Evolutionary conservation across 495 filamentous ascomycete species (phyloP).

Genomic region (Lentithecium fluviatile): DNA sequence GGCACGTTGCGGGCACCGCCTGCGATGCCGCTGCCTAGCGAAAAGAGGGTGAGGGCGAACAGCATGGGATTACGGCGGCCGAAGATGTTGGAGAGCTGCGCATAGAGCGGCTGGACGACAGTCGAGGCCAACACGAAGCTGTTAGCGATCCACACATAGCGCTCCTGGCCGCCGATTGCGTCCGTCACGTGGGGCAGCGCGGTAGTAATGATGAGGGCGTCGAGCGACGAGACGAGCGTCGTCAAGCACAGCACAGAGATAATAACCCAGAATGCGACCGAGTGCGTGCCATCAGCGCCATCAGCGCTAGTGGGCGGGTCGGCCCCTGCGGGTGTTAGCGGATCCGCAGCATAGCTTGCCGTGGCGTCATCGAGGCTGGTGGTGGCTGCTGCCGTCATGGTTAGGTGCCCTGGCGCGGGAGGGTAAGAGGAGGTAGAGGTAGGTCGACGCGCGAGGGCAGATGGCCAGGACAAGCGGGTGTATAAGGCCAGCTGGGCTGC

Average conservation of each 20-base stretch:
- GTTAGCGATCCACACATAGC: conserved; percentile 50
- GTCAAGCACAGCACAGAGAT: conserved; percentile 44
- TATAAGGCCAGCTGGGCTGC: too few species aligned
- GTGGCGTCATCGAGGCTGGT: too few species aligned
- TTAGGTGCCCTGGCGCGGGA: too few species aligned
- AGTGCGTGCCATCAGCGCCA: neutral
- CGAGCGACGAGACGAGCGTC: conserved; percentile 44
- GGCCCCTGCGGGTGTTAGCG: too few species aligned
- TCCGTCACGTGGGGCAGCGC: conserved; percentile 46
- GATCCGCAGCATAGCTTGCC: too few species aligned
- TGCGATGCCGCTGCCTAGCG: conserved; percentile 20
- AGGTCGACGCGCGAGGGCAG: too few species aligned
- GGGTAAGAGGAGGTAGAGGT: too few species aligned
- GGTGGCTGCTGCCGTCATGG: too few species aligned
- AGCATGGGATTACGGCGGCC: conserved; percentile 26
- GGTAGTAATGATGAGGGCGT: conserved; percentile 46
- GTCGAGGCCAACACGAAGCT: conserved; percentile 44
- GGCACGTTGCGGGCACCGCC: conserved; percentile 8
- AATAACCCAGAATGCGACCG: conserved; percentile 43
- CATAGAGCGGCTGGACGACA: conserved; percentile 27
- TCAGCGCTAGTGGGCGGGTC: too few species aligned
- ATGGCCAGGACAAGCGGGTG: too few species aligned
- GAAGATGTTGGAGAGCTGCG: conserved; percentile 28
- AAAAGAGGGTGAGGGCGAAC: conserved; percentile 18
- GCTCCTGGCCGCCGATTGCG: conserved; percentile 39